Percentiles rank a stretch among this genome's conserved stretches.
Evolutionary conservation across 352 stramenopile genomes (phyloP).

Genomic region (Peronospora belbahrii): DNA sequence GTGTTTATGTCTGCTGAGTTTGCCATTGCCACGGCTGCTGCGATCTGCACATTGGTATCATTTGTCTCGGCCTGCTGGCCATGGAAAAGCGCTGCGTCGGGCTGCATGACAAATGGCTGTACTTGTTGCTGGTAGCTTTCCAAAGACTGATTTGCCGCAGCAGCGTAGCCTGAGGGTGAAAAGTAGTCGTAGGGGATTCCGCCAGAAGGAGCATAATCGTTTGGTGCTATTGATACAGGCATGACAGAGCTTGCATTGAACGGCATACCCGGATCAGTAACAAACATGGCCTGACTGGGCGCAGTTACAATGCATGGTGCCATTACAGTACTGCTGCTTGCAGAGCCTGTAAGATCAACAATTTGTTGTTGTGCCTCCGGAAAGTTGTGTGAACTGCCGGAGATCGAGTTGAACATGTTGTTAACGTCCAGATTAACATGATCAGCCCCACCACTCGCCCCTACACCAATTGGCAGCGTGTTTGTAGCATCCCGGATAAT

Average conservation of each 20-base stretch:
- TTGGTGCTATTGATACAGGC: not conserved
- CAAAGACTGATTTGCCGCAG: constrained; percentile 25
- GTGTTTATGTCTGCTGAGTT: constrained; percentile 50
- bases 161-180: constrained; percentile 42
- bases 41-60: constrained; percentile 30
- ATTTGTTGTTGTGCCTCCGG: constrained; percentile 9
- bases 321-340: constrained; percentile 21
- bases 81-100: constrained; percentile 24
- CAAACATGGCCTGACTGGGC: constrained; percentile 23
- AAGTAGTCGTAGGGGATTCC: constrained; percentile 43
- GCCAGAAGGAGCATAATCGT: constrained; percentile 2
- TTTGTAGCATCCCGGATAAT: not conserved
- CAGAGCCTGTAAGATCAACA: constrained; percentile 6
- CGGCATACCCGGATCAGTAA: constrained; percentile 3
- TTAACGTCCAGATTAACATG: constrained; percentile 57
- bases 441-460: constrained; percentile 15
- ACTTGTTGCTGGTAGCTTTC: constrained; percentile 28
- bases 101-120: constrained; percentile 38
- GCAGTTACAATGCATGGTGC: constrained; percentile 20
- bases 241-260: not conserved
- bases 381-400: constrained; percentile 28
- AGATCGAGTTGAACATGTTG: constrained; percentile 62
- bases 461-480: constrained; percentile 4
- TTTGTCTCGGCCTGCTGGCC: constrained; percentile 22
- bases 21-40: constrained; percentile 42